Base-by-base conservation (phyloP, 371 early-diverging fungal species). In the Scutellospora calospora region DNA sequence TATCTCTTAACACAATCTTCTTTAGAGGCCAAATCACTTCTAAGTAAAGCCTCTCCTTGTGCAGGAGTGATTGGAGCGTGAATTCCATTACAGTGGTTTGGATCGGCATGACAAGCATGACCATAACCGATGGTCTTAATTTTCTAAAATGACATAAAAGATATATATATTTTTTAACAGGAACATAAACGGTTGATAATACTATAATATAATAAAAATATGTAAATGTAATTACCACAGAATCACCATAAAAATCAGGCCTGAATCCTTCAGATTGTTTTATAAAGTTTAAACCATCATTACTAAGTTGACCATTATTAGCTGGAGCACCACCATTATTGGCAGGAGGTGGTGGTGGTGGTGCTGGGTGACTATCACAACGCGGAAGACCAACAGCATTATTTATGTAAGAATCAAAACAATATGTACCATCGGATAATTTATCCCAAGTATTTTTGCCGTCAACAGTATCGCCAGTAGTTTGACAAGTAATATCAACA, bases 61-160 rank as follows among this genome's bases (percentile, higher is more conserved):
- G 69, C 68, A 5, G 1, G 35, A 11, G 69, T 25, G 11, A 68
- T 14, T 5, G 69, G 69, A 22, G 69, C 8, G 1, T 25, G 20
- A 14, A 68, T 68, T 0, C 22, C 25, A 2, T 68, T 11, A n/a
- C 18, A 20, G 0, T 41, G 29, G 18, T 31, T 63, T 59, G 59
- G 25, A 33, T 35, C 5, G 0, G 22, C 27, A 4, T 68, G 2
- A 2, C 45, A 68, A 14, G 2, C 12, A 68, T 68, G 69, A 27
- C 69, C 69, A 41, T 45, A 68, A 3, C 45, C 69, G n/a, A 68
- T 68, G 1, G 69, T 68, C 22, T n/a, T 68, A 25, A n/a, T n/a
- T n/a, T n/a, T n/a, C n/a, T n/a, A n/a, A n/a, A n/a, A n/a, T 22
- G 1, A 27, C 69, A 31, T 8, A 20, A 11, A n/a, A 35, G 38